Percentiles rank a stretch among this genome's conserved stretches.
Conservation (phyloP, 805 yeast genomes). For the Lipomyces orientalis region DNA sequence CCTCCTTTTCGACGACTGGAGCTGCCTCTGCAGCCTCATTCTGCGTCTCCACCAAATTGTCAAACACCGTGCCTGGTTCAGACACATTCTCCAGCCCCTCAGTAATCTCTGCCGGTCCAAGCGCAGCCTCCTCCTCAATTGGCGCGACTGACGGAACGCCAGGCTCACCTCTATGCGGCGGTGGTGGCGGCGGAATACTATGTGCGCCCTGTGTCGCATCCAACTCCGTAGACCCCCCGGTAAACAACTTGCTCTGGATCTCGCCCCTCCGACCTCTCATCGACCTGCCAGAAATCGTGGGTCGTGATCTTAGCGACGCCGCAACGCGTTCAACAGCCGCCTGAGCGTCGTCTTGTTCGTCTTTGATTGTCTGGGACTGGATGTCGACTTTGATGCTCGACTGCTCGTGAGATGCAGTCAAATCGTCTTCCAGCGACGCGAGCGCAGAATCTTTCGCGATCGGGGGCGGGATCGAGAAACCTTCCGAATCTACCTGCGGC, state of each 20-base stretch:
- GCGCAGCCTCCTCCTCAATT: constrained; percentile 3
- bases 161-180: constrained; percentile 24
- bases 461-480: constrained; percentile 38
- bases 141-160: constrained; percentile 2
- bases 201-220: constrained; percentile 5
- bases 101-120: neutral
- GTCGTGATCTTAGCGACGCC: constrained; percentile 42
- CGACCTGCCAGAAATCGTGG: constrained; percentile 42
- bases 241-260: constrained; percentile 43
- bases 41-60: neutral
- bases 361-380: constrained; percentile 39
- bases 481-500: constrained; percentile 30
- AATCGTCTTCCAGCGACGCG: constrained; percentile 21
- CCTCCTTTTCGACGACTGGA: neutral
- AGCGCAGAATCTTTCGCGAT: constrained; percentile 34
- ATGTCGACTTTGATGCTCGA: constrained; percentile 37
- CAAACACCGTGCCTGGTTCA: neutral
- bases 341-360: constrained; percentile 40
- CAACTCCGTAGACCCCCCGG: constrained; percentile 24
- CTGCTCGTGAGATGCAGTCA: neutral
- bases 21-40: neutral
- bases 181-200: constrained; percentile 31
- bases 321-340: constrained; percentile 45
- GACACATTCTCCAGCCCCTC: neutral
- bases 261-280: constrained; percentile 43